Base-by-base conservation (phyloP, 2,329 filamentous ascomycete genomes). In the Pyricularia grisea region DNA sequence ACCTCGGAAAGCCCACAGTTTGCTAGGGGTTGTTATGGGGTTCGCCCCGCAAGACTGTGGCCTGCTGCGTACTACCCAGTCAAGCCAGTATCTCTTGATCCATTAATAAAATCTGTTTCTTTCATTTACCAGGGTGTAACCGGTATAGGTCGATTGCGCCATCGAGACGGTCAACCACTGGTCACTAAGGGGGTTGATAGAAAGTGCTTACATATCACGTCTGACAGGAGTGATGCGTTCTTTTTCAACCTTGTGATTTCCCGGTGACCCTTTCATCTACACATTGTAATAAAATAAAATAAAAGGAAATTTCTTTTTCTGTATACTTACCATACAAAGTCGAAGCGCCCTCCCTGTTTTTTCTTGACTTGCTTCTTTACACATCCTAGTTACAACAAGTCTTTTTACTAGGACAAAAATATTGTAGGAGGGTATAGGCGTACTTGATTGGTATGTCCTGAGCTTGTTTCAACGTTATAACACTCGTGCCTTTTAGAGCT, bases 61-160 rank as follows among this genome's bases (percentile, higher is more conserved):
- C n/a, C 58, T 25, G 23, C 58, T 61, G 27, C 58, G 58, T 61
- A 61, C n/a, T n/a, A n/a, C n/a, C n/a, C n/a, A n/a, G n/a, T n/a
- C 58, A 10, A 33, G 9, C 7, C 58, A 50, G 42, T n/a, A 50
- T 50, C 25, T 25, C 58, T 14, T 23, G n/a, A 12, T 61, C 58
- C 58, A 61, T 23, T 17, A 63, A 28, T 28, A 28, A 28, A 27
- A 27, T 12, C 25, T 28, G 27, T 63, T 28, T 28, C 17, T 28
- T 28, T 63, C 25, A 20, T 28, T 28, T 63, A 28, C 60, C 60
- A 63, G 60, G 60, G 27, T 63, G 11, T 63, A 63, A 28, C 23
- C 25, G 60, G 60, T 28, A 63, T 63, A 68, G 67, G 25, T 55
- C 65, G 65, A 50, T 67, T 42, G 65, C 31, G 25, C 65, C 50